Evolutionary conservation across 1,139 yeast genomes (phyloP).

Genomic region (Torulaspora pretoriensis): DNA sequence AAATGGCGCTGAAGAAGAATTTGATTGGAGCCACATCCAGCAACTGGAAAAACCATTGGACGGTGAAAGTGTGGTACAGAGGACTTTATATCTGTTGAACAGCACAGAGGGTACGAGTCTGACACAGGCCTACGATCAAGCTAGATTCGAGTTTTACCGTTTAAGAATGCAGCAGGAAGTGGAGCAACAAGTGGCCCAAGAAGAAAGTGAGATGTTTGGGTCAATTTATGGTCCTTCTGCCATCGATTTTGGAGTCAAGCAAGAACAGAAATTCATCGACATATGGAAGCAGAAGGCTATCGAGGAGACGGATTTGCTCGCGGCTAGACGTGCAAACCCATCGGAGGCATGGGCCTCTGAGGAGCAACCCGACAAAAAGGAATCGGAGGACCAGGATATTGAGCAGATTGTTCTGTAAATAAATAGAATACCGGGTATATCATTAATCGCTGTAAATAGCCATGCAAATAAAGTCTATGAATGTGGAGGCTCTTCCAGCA

Average conservation of each 20-base stretch:
- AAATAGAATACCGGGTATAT: constrained; percentile 6
- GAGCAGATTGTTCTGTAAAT: constrained; percentile 14
- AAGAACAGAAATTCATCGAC: constrained; percentile 68
- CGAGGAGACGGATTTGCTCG: constrained; percentile 48
- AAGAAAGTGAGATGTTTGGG: constrained; percentile 84
- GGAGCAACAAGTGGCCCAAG: constrained; percentile 67
- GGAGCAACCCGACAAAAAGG: constrained; percentile 11
- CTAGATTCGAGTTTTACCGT: constrained; percentile 83
- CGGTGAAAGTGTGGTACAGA: constrained; percentile 92
- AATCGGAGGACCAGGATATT: constrained; percentile 10
- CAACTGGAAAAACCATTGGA: constrained; percentile 74
- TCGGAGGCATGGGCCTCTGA: constrained; percentile 38
- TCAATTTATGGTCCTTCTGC: constrained; percentile 61
- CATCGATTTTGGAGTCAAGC: constrained; percentile 61
- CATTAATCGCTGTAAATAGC: constrained; percentile 13
- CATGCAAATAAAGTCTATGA: background rate
- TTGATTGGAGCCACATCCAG: constrained; percentile 75
- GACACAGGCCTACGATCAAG: constrained; percentile 73
- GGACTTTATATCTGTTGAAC: constrained; percentile 68
- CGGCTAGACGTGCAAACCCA: constrained; percentile 43
- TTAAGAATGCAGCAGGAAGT: constrained; percentile 82
- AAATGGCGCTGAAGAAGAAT: constrained; percentile 50
- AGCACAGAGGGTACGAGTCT: constrained; percentile 41
- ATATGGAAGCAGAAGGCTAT: constrained; percentile 73
- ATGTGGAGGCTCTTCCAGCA: constrained; percentile 6